Evolutionary conservation across 2,329 filamentous ascomycete species (phyloP).

Genomic region (Ceratocystis albifundus): DNA sequence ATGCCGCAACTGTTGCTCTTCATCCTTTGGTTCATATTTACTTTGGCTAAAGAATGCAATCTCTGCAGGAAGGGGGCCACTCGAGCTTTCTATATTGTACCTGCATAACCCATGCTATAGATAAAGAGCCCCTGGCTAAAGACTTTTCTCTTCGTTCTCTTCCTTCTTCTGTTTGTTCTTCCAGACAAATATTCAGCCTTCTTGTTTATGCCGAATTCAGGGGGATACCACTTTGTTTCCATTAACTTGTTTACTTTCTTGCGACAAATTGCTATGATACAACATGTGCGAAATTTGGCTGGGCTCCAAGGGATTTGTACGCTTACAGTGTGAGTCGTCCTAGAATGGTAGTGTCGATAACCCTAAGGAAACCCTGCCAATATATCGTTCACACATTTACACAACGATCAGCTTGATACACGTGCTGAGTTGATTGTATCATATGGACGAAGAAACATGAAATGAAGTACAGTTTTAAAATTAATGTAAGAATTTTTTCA

Average conservation of each 20-base stretch:
- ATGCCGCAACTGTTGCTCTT: neutral
- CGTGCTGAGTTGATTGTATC: no score
- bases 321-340: neutral
- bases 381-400: no score
- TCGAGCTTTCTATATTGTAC: conserved; percentile 10
- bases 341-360: no score
- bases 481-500: neutral
- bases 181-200: conserved; percentile 4
- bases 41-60: neutral
- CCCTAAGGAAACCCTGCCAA: no score
- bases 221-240: neutral
- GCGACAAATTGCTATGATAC: neutral
- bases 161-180: conserved; percentile 6
- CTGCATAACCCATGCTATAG: conserved; percentile 6
- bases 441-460: no score
- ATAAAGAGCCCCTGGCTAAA: neutral
- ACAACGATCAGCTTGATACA: no score
- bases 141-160: neutral
- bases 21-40: neutral
- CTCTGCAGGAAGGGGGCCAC: neutral
- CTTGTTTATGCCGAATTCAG: conserved; percentile 5
- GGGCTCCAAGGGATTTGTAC: neutral
- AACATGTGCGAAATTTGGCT: neutral
- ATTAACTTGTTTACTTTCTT: neutral
- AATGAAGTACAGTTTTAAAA: no score